Evolutionary conservation across 2,329 filamentous ascomycete genomes (phyloP).

Genomic region (Lomentospora prolificans): DNA sequence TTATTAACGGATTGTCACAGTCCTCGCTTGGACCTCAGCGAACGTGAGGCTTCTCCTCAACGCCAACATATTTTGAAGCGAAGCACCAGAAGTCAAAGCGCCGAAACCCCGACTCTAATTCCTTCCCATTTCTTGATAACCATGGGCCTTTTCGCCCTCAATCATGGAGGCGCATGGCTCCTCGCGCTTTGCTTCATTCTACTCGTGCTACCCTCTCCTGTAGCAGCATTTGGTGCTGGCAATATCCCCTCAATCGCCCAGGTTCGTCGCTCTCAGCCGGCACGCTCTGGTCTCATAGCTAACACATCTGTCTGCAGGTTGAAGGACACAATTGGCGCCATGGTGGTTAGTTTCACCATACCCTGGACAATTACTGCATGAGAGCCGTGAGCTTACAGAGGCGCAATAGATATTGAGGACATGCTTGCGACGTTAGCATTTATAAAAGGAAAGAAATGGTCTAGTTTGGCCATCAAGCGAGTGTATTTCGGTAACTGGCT

Average conservation of each 20-base stretch:
- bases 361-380: background rate
- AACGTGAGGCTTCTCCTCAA: background rate
- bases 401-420: slow-evolving; percentile 61
- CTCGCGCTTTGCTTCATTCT: slow-evolving; percentile 43
- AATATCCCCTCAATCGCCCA: slow-evolving; percentile 58
- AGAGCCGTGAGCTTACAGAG: background rate
- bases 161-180: slow-evolving; percentile 40
- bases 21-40: no score
- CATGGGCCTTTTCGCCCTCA: slow-evolving; percentile 37
- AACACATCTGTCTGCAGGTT: slow-evolving; percentile 27
- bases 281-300: background rate
- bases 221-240: slow-evolving; percentile 56
- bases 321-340: slow-evolving; percentile 63
- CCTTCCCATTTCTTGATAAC: no score
- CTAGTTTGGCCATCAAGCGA: slow-evolving; percentile 64
- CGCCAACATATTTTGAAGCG: no score
- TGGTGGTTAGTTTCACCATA: slow-evolving; percentile 38
- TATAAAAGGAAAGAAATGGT: slow-evolving; percentile 77
- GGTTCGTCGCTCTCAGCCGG: slow-evolving; percentile 16
- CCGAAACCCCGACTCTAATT: no score
- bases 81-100: no score
- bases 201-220: slow-evolving; percentile 45
- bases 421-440: slow-evolving; percentile 70
- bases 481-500: slow-evolving; percentile 85
- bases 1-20: no score